Evolutionary conservation across 352 stramenopile genomes (phyloP), one percentile per base, ranked within the genome.

Genomic region (Globisporangium yorkense): DNA sequence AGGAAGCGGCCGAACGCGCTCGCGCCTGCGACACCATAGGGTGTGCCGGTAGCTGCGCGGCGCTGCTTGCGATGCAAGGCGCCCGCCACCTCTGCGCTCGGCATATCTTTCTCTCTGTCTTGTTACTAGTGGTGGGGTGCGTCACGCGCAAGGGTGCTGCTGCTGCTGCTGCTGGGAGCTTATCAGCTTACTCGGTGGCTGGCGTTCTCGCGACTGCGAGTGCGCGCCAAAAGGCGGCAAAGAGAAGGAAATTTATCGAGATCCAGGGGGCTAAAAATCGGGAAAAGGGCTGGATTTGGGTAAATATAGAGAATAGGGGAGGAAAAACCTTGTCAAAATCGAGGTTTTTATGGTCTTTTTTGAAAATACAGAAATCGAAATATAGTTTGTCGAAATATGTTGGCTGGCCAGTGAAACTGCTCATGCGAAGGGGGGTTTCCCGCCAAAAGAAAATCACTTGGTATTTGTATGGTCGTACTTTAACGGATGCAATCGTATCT

Each of bases 1-100:
- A 86, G 73, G 6, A 89, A 55, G 1, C 79, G 79, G 15, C 78
- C 74, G 33, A 89, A 84, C 35, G 89, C 62, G 40, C 56, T 37
- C 12, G 43, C 24, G 44, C 54, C 54, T 1, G 57, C 57, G 46
- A 68, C 70, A 5, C 59, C 58, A 54, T 74, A 88, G 20, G 62
- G 76, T 35, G 74, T 71, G 2, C 59, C 68, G 53, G 65, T 68
- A 5, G 73, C 77, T 47, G 65, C 70, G 31, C 74, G 74, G 46
- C 67, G 54, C 54, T 65, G 61, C 61, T 66, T 68, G 62, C 51
- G 51, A 6, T 39, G 56, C 24, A 51, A n/a, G 21, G 37, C 54
- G 55, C 39, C 46, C 39, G 62, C 18, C 15, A 51, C 45, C 56
- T 56, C 50, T 49, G 44, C 37, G 54, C 45, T 45, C 54, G 56